Percentiles rank a stretch among this genome's conserved stretches.
phyloP scores from a whole-genome alignment of 148 eudicot species.

The Dianthus caryophyllus region DNA sequence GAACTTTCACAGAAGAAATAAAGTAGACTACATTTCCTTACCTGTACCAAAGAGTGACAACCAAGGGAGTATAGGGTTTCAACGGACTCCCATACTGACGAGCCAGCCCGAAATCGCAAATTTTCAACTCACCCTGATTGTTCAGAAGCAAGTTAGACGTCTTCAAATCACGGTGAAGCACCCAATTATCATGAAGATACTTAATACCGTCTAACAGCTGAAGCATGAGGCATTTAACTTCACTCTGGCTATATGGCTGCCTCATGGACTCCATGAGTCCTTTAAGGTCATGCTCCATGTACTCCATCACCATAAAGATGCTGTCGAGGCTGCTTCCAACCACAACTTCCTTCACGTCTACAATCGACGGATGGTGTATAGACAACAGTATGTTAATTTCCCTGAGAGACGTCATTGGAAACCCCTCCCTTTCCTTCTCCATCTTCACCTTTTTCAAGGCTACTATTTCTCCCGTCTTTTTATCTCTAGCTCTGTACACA shows the following conservation, averaged over 20 bases:
- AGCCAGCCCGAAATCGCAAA: slow-evolving; percentile 87
- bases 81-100: slow-evolving; percentile 96
- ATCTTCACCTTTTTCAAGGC: slow-evolving; percentile 92
- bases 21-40: slow-evolving; percentile 34
- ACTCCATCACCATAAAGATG: slow-evolving; percentile 93
- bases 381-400: slow-evolving; percentile 88
- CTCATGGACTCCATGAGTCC: slow-evolving; percentile 82
- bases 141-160: slow-evolving; percentile 87
- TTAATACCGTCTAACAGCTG: slow-evolving; percentile 81
- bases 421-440: slow-evolving; percentile 93
- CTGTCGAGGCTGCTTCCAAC: slow-evolving; percentile 79
- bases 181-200: slow-evolving; percentile 97
- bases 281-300: slow-evolving; percentile 97
- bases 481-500: slow-evolving; percentile 86
- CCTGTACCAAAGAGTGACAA: slow-evolving; percentile 99
- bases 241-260: slow-evolving; percentile 94
- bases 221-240: slow-evolving; percentile 92
- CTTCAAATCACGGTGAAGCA: slow-evolving; percentile 89
- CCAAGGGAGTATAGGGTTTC: slow-evolving; percentile 91
- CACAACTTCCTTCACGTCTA: slow-evolving; percentile 91
- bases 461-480: slow-evolving; percentile 80
- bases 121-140: slow-evolving; percentile 87
- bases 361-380: slow-evolving; percentile 70
- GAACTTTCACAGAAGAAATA: background rate
- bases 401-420: slow-evolving; percentile 76